A percentile compares a stretch with the other conserved stretches of the same genome.
phyloP scores from a whole-genome alignment of 2,329 filamentous ascomycete species.

The Elsinoe perseae region DNA sequence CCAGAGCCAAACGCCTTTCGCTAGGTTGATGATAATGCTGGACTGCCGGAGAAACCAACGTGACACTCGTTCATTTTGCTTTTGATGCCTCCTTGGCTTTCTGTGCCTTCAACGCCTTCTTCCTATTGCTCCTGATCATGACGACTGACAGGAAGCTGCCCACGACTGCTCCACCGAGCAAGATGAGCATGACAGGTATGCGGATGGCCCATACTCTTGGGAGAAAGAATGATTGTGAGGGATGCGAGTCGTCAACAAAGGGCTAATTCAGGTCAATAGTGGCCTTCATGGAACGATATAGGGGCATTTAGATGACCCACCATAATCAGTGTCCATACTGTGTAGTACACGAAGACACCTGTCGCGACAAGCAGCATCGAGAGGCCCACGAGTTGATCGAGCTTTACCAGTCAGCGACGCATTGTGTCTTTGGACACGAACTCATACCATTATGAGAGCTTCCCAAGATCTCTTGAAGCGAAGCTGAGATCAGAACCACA shows the following conservation, averaged over 20 bases:
- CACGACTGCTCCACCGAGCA: slow-evolving; percentile 85
- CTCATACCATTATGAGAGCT: slow-evolving; percentile 17
- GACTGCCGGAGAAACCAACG: neutral
- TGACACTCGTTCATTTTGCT: slow-evolving; percentile 45
- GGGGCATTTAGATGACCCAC: slow-evolving; percentile 44
- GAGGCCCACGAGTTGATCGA: slow-evolving; percentile 78
- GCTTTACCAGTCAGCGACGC: slow-evolving; percentile 46
- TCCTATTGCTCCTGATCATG: slow-evolving; percentile 98
- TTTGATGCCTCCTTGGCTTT: slow-evolving; percentile 62
- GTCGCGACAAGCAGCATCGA: slow-evolving; percentile 68
- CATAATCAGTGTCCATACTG: slow-evolving; percentile 95
- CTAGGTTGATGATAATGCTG: neutral
- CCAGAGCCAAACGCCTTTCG: neutral
- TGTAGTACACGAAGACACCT: slow-evolving; percentile 82
- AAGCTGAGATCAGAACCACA: neutral
- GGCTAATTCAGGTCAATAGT: slow-evolving; percentile 50
- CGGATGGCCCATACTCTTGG: slow-evolving; percentile 98
- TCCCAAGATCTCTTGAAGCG: neutral
- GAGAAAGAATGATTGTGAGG: slow-evolving; percentile 89
- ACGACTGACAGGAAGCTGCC: slow-evolving; percentile 93
- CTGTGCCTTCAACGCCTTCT: slow-evolving; percentile 92
- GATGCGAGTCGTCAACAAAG: slow-evolving; percentile 92
- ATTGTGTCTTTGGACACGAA: neutral
- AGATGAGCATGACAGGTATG: slow-evolving; percentile 91
- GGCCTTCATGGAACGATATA: neutral